These are phyloP conservation scores for Periconia sp. DNA, from an alignment of 2,329 filamentous ascomycete genomes.

Conservation along the genomic window DNA sequence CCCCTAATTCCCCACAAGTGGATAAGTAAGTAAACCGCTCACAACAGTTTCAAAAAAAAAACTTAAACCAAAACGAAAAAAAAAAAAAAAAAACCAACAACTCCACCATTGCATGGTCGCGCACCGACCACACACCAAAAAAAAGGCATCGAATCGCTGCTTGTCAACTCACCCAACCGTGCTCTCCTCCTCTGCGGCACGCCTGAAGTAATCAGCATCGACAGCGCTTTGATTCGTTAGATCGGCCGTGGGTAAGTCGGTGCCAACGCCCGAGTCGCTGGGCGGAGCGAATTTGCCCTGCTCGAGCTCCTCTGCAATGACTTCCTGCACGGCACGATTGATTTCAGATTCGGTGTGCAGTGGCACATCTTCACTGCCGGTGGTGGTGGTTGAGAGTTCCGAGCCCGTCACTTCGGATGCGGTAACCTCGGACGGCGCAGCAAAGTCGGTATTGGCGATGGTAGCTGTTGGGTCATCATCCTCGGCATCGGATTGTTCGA, in stretches of 20 bases:
- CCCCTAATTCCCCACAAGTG: too few species aligned
- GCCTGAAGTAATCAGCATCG: conserved; percentile 40
- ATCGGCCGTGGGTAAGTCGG: conserved; percentile 38
- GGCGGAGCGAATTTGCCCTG: conserved; percentile 22
- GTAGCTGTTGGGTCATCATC: conserved; percentile 33
- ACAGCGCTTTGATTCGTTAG: conserved; percentile 22
- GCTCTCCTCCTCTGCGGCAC: conserved; percentile 40
- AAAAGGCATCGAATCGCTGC: too few species aligned
- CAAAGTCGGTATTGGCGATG: conserved; percentile 6
- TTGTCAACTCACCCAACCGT: conserved; percentile 31
- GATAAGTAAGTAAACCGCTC: too few species aligned
- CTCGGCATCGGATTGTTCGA: conserved; percentile 32
- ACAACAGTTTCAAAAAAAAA: too few species aligned
- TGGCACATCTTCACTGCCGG: conserved; percentile 16
- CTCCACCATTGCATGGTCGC: too few species aligned
- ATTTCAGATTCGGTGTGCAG: conserved; percentile 37
- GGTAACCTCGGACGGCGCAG: conserved; percentile 22
- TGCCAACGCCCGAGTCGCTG: conserved; percentile 42
- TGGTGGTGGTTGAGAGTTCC: conserved; percentile 22
- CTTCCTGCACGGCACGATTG: conserved; percentile 31
- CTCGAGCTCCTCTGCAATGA: conserved; percentile 32
- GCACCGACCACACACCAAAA: not conserved
- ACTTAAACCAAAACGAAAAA: too few species aligned
- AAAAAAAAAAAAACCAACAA: too few species aligned
- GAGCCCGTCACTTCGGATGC: conserved; percentile 20